Base-by-base conservation (phyloP, 1,284 basidiomycete species). In the Sanguinoderma infundibulare region DNA sequence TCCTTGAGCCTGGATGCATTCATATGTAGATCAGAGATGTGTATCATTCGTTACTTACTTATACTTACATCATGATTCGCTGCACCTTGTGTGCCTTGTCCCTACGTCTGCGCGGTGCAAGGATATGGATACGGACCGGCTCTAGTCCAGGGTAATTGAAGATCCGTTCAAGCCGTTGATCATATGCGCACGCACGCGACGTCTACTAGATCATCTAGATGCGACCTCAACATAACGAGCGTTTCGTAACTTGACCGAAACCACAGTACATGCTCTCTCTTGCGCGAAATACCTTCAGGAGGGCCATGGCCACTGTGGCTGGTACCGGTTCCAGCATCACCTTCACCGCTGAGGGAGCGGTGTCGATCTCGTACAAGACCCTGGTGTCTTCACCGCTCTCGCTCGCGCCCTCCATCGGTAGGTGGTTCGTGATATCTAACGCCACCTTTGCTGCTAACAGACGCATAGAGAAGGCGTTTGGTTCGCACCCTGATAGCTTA, bases 391-490 rank as follows among this genome's bases (percentile, higher is more conserved):
- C 83, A 0, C 91, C 93, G 3, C 73, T 81, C 15, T 82, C 84
- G 15, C 77, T 95, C 24, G 75, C 81, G 34, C 68, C 78, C 36
- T 82, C 87, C 14, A 92, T 96, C 63, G 86, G 90, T 87, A 62
- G 61, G 79, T 69, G 14, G 20, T 3, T 30, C 35, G 34, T n/a
- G 10, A 36, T 0, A 49, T 28, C 6, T 28, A 35, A 3, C 12
- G 30, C 42, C 5, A 36, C n/a, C 9, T 8, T 6, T n/a, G 12
- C n/a, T 15, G n/a, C 38, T 46, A 12, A 54, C 24, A 7, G 46
- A 5, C 34, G 66, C n/a, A 67, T 77, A 88, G 87, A 90, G 67
- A 82, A 85, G 64, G 94, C 92, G 1, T 95, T 96, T 69, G 95
- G 94, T 24, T 92, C 90, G 3, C 80, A 85, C 62, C 82, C 88